Evolutionary conservation across 345 rosid species (phyloP), one percentile per base, ranked within the genome.

Genomic region (Lepidium africanum): DNA sequence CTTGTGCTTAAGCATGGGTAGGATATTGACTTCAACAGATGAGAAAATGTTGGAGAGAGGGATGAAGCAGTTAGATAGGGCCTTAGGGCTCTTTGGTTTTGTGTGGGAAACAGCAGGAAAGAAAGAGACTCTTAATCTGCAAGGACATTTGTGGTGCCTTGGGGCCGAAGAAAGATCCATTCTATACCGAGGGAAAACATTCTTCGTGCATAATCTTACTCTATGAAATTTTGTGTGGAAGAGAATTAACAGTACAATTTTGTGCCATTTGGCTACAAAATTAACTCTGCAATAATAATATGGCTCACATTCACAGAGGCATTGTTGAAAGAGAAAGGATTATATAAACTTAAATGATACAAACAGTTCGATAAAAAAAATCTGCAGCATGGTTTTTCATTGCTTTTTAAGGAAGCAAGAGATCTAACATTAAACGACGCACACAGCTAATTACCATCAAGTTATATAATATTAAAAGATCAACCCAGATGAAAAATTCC

Each of bases 21-120:
- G 83, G 77, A 82, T 92, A 74, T 62, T 92, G 73, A 82, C 86
- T 19, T 81, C 87, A 3, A 66, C 66, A 0, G 87, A 86, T 66
- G 92, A 85, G 64, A 69, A 66, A 63, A 79, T 73, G 78, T 67
- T 92, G 53, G 32, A 72, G 84, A 84, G 71, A 35, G 96, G 98
- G 41, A 59, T 86, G 32, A 87, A 85, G 82, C 92, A 85, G 40
- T 62, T 92, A 75, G 88, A 89, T 59, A 83, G 82, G 55, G 92
- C 83, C 25, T 82, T 89, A 33, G 78, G 81, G 41, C 59, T 92
- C 7, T 86, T 77, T 65, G 83, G 74, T 71, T 87, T 87, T 79
- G 79, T 87, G 15, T 87, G 91, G 96, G 87, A 87, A 65, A 83
- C 82, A 13, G 89, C 96, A 37, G 89, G 82, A 52, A 81, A 76